Conservation (phyloP, 306 rosid genomes). For the Vigna angularis region DNA sequence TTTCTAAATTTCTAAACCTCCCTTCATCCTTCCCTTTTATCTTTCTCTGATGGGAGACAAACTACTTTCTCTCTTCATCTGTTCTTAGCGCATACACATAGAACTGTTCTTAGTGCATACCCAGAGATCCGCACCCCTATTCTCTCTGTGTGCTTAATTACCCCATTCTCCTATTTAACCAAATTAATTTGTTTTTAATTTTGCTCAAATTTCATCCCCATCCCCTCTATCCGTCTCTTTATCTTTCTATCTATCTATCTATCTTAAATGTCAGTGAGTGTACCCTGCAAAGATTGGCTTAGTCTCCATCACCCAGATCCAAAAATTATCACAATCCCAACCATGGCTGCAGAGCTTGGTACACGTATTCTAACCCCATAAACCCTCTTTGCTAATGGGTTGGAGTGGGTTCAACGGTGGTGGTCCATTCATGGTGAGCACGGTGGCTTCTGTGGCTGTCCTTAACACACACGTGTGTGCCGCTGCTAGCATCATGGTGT, state of each 20-base stretch:
- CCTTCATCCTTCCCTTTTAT: no score
- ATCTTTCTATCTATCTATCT: constrained; percentile 40
- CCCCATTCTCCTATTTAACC: constrained; percentile 55
- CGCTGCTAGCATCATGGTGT: constrained; percentile 49
- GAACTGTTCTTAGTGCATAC: no score
- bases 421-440: constrained; percentile 51
- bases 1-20: no score
- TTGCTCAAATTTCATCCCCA: constrained; percentile 45
- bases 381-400: no score
- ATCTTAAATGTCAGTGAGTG: constrained; percentile 68
- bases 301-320: constrained; percentile 69
- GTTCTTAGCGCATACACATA: no score
- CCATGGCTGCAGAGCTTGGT: no score
- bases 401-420: constrained; percentile 72
- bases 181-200: constrained; percentile 4
- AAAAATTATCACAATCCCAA: constrained; percentile 51
- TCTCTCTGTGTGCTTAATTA: constrained; percentile 41
- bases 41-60: no score
- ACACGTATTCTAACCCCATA: no score
- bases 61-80: no score
- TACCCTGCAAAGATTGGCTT: constrained; percentile 70
- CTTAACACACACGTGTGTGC: constrained; percentile 61
- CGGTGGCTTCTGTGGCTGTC: constrained; percentile 54
- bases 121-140: no score
- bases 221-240: constrained; percentile 20